These are phyloP conservation scores for Boletus sp. DNA, from an alignment of 768 basidiomycete genomes.

Conservation along the genomic window DNA sequence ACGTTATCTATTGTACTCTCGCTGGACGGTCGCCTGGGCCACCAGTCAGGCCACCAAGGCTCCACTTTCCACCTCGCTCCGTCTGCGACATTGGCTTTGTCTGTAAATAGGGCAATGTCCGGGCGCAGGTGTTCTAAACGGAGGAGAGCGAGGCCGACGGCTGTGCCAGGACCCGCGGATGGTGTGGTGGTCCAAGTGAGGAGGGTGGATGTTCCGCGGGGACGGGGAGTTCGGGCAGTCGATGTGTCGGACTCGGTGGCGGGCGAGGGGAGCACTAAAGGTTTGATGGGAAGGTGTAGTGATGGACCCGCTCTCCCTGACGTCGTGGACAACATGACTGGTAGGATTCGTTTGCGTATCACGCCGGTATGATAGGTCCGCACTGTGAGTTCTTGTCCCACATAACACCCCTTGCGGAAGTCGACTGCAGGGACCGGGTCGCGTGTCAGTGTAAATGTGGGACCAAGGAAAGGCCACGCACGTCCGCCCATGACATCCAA, in stretches of 20 bases:
- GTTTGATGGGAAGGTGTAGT: constrained; percentile 28
- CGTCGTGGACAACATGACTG: constrained; percentile 53
- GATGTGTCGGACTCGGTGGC: constrained; percentile 27
- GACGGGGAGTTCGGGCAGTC: constrained; percentile 42
- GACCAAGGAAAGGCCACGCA: constrained; percentile 39
- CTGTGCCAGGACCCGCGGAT: constrained; percentile 21
- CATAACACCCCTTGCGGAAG: constrained; percentile 96
- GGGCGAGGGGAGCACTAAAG: constrained; percentile 7
- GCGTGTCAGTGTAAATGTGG: background rate
- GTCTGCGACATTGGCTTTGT: constrained; percentile 11
- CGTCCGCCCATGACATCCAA: constrained; percentile 92
- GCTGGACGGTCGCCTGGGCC: constrained; percentile 37
- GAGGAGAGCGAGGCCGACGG: constrained; percentile 75
- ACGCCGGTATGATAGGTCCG: constrained; percentile 94
- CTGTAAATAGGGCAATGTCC: constrained; percentile 20
- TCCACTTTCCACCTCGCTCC: constrained; percentile 39
- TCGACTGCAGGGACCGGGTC: constrained; percentile 56
- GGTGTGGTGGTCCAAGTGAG: constrained; percentile 49
- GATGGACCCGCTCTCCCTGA: constrained; percentile 11
- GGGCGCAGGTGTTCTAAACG: constrained; percentile 63
- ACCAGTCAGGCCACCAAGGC: constrained; percentile 70
- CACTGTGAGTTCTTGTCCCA: constrained; percentile 96
- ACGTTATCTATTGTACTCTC: constrained; percentile 17
- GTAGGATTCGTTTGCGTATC: constrained; percentile 85
- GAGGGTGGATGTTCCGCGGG: constrained; percentile 73